A percentile compares a stretch with the other conserved stretches of the same genome.
phyloP scores from a whole-genome alignment of 1,139 yeast genomes.

The Pichia sp. region DNA sequence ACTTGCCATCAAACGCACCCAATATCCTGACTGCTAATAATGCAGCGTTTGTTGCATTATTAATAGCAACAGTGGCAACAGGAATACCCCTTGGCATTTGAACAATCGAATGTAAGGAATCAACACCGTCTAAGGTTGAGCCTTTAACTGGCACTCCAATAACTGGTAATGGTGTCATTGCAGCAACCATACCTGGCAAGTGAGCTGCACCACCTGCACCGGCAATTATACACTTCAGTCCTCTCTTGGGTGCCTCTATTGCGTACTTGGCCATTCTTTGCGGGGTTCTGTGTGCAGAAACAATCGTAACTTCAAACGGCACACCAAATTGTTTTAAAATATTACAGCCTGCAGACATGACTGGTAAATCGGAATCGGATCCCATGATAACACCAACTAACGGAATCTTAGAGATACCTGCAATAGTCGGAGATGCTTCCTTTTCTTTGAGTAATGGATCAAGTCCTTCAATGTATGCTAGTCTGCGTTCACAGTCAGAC shows the following conservation, averaged over 20 bases:
- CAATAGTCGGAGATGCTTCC: too few relatives aligned
- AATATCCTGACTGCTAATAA: conserved; percentile 81
- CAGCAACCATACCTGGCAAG: conserved; percentile 99
- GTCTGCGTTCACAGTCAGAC: too few relatives aligned
- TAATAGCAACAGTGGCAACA: conserved; percentile 96
- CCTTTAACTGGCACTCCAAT: conserved; percentile 98
- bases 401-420: too few relatives aligned
- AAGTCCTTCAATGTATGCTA: too few relatives aligned
- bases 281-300: conserved; percentile 98
- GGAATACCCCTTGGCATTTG: conserved; percentile 99
- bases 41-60: conserved; percentile 95
- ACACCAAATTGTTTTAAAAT: conserved; percentile 77
- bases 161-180: conserved; percentile 94
- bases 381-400: too few relatives aligned
- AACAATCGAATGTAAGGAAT: conserved; percentile 91
- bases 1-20: conserved; percentile 62
- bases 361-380: conserved; percentile 94
- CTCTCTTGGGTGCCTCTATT: conserved; percentile 76
- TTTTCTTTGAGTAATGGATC: too few relatives aligned
- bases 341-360: conserved; percentile 88
- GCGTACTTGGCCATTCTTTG: conserved; percentile 91
- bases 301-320: conserved; percentile 92
- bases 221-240: conserved; percentile 86
- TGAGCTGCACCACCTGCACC: conserved; percentile 99
- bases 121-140: conserved; percentile 89